Percentiles rank a stretch among this genome's conserved stretches.
Conservation (phyloP, 805 yeast genomes). For the Metschnikowia bowlesiae region DNA sequence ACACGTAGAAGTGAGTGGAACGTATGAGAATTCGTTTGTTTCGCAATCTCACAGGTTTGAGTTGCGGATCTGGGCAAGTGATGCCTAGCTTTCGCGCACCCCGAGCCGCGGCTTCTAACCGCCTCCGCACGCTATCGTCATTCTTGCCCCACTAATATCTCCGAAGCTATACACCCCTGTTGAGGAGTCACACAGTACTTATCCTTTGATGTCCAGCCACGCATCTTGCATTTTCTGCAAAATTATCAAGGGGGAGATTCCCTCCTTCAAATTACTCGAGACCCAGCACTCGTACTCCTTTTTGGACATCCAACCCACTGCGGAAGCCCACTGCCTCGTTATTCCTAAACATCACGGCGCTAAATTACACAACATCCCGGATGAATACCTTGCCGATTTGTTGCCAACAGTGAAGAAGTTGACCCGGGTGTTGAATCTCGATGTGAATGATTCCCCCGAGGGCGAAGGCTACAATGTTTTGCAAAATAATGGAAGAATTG, state of each 20-base stretch:
- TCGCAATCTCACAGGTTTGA: slow-evolving; percentile 3
- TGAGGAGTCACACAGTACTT: neutral
- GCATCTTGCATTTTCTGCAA: slow-evolving; percentile 88
- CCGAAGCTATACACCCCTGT: neutral
- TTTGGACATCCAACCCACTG: slow-evolving; percentile 88
- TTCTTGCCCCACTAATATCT: neutral
- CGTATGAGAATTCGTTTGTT: slow-evolving; percentile 1
- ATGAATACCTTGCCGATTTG: slow-evolving; percentile 80
- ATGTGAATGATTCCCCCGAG: slow-evolving; percentile 53
- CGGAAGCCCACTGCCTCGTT: slow-evolving; percentile 82
- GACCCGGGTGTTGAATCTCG: slow-evolving; percentile 66
- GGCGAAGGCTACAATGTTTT: slow-evolving; percentile 81
- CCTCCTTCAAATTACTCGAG: slow-evolving; percentile 85
- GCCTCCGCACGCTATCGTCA: neutral
- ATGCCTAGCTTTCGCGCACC: neutral
- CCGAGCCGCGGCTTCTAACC: neutral
- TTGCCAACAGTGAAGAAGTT: slow-evolving; percentile 86
- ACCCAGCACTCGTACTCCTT: slow-evolving; percentile 80
- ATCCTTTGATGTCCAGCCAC: slow-evolving; percentile 29
- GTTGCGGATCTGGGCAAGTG: neutral
- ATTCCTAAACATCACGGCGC: slow-evolving; percentile 95
- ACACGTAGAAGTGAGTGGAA: slow-evolving; percentile 7
- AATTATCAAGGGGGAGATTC: slow-evolving; percentile 93
- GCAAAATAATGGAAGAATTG: slow-evolving; percentile 92
- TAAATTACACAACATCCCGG: slow-evolving; percentile 87